phyloP scores from a whole-genome alignment of 352 stramenopile genomes.

The Pythium monospermum region DNA sequence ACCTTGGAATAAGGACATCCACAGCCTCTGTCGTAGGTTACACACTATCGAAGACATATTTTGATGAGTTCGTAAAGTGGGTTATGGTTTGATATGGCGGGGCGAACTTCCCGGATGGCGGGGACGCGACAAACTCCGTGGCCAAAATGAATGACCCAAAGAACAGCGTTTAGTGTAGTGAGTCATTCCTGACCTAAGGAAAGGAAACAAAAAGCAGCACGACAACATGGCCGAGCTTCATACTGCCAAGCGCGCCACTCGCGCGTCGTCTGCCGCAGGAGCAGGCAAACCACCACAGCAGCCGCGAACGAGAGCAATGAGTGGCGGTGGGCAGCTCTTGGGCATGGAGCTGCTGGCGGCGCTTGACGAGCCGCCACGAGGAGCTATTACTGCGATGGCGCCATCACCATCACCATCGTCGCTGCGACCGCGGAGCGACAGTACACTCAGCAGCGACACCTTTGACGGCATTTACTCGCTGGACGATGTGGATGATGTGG shows the following conservation, averaged over 20 bases:
- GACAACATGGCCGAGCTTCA: background rate
- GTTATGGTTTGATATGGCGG: conserved; percentile 14
- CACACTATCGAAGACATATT: background rate
- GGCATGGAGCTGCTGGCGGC: conserved; percentile 19
- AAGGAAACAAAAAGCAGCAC: background rate
- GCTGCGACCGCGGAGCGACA: conserved; percentile 16
- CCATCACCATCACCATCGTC: background rate
- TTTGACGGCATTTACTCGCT: conserved; percentile 24
- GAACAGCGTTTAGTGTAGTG: background rate
- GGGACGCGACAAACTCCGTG: conserved; percentile 4
- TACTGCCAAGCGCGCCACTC: too few species aligned
- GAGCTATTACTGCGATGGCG: background rate
- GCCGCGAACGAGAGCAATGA: too few species aligned
- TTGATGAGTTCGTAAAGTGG: conserved; percentile 9
- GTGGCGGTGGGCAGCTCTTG: too few species aligned
- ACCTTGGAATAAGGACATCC: conserved; percentile 8
- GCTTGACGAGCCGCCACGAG: conserved; percentile 5
- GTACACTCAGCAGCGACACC: conserved; percentile 19
- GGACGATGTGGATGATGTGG: conserved; percentile 15
- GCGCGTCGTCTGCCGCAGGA: too few species aligned
- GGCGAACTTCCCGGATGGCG: conserved; percentile 12
- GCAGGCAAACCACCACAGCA: too few species aligned
- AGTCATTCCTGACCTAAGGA: background rate
- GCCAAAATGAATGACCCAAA: too few species aligned
- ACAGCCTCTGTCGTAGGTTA: too few species aligned